Base-by-base conservation (phyloP, 495 filamentous ascomycete genomes). In the Lasiosphaeria hispida region DNA sequence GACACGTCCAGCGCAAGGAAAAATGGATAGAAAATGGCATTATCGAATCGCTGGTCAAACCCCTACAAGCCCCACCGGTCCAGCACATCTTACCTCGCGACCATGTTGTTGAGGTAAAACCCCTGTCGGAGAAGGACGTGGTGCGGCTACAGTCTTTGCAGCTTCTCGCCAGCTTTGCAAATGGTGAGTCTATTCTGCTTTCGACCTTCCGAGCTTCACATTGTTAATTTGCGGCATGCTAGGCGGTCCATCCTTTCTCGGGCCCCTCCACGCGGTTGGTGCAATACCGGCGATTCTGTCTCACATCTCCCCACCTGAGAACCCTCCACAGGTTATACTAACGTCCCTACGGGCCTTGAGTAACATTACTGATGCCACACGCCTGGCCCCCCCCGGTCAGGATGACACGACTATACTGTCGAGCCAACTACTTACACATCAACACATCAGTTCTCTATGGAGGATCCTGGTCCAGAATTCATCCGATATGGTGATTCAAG, bases 1-100 rank as follows among this genome's bases (percentile, higher is more conserved):
- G 94, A 35, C 91, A 97, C 73, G 83, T 89, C 23, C 86, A 94
- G 67, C 84, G 85, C 66, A 98, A 98, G 70, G 87, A 91, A 65
- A 62, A 81, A 39, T 91, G 85, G 79, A 74, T 97, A 17, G 73
- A 74, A 47, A 71, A 77, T 45, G 92, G 91, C 11, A 75, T 96
- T 23, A 72, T 96, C 40, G 81, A 82, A 23, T 75, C 83, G 39
- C 74, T 97, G 36, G 82, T 86, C 50, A 76, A 80, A 42, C 79
- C 90, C 33, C 72, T 96, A 49, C 60, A 66, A 17, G 59, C 62
- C 48, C 69, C 73, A 23, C 69, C 15, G 48, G 67, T 3, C 37
- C 59, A 3, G 38, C 52, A 17, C 66, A 59, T 39, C 57, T 57
- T 15, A 68, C 48, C 68, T 36, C 53, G 50, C 15, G 64, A 63